Evolutionary conservation across 2,329 filamentous ascomycete genomes (phyloP).

Genomic region (Trichoderma atrobrunneum): DNA sequence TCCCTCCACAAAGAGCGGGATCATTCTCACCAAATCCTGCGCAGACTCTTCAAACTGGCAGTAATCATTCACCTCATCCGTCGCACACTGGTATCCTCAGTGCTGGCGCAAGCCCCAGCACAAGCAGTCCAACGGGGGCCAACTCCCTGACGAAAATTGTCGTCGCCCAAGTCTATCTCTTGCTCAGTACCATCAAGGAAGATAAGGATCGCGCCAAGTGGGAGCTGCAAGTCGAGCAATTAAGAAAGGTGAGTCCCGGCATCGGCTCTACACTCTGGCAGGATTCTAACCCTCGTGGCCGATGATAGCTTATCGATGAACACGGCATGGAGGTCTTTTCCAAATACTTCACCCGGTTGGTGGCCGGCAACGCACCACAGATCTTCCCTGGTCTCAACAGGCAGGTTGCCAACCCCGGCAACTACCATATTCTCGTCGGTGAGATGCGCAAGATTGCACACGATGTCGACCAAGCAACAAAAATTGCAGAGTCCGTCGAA

Average conservation of each 20-base stretch:
- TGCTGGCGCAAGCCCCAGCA: conserved; percentile 60
- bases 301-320: conserved; percentile 78
- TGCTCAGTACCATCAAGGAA: conserved; percentile 92
- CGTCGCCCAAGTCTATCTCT: conserved; percentile 89
- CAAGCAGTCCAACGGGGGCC: conserved; percentile 60
- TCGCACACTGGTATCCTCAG: conserved; percentile 56
- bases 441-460: conserved; percentile 85
- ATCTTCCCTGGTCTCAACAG: conserved; percentile 82
- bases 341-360: conserved; percentile 90
- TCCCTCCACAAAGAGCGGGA: conserved; percentile 60
- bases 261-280: neutral
- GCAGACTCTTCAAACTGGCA: conserved; percentile 56
- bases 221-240: conserved; percentile 86
- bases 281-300: conserved; percentile 23
- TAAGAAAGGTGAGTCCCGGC: conserved; percentile 69
- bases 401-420: conserved; percentile 71
- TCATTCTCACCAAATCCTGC: conserved; percentile 62
- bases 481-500: conserved; percentile 92
- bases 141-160: conserved; percentile 85
- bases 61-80: conserved; percentile 54
- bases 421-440: conserved; percentile 75
- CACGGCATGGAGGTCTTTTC: conserved; percentile 99
- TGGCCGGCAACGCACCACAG: conserved; percentile 85
- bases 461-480: conserved; percentile 77
- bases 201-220: conserved; percentile 88